phyloP scores from a whole-genome alignment of 371 early-diverging fungal species.

The Chytridium lagenaria region DNA sequence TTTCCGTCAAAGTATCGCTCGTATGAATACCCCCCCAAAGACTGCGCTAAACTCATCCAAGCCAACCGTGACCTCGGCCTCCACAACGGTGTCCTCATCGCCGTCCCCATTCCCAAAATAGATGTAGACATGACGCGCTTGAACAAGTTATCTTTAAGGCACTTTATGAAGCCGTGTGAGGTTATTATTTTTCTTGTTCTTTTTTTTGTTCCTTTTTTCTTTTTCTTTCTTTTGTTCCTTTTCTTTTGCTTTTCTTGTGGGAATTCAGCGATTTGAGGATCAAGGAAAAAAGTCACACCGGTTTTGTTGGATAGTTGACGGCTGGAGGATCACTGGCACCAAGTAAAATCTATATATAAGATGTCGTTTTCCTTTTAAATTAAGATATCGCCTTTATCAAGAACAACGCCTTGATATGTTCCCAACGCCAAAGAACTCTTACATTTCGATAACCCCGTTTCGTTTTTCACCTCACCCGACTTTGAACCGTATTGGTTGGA shows the following conservation, averaged over 20 bases:
- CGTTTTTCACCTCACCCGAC: conserved; percentile 33
- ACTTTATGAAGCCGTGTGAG: conserved; percentile 68
- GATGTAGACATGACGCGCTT: conserved; percentile 64
- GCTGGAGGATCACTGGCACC: conserved; percentile 78
- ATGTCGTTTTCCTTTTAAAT: neutral
- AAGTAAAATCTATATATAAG: conserved; percentile 68
- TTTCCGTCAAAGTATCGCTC: conserved; percentile 29
- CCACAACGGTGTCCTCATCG: conserved; percentile 83
- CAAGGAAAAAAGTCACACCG: conserved; percentile 88
- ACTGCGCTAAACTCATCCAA: conserved; percentile 73
- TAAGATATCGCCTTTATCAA: conserved; percentile 86
- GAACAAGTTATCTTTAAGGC: conserved; percentile 77
- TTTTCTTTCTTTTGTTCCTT: no score
- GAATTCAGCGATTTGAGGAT: conserved; percentile 60
- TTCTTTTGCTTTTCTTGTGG: no score
- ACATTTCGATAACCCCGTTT: neutral
- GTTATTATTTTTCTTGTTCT: neutral
- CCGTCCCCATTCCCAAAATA: conserved; percentile 84
- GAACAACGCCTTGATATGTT: conserved; percentile 87
- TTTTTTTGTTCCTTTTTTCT: conserved; percentile 27
- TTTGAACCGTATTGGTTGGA: conserved; percentile 84
- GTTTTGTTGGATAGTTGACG: conserved; percentile 83
- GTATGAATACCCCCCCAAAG: conserved; percentile 61
- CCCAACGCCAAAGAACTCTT: conserved; percentile 62
- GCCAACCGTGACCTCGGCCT: conserved; percentile 72